Percentiles rank a stretch among this genome's conserved stretches.
Conservation (phyloP, 1,139 yeast species). For the Kazachstania sp. region DNA sequence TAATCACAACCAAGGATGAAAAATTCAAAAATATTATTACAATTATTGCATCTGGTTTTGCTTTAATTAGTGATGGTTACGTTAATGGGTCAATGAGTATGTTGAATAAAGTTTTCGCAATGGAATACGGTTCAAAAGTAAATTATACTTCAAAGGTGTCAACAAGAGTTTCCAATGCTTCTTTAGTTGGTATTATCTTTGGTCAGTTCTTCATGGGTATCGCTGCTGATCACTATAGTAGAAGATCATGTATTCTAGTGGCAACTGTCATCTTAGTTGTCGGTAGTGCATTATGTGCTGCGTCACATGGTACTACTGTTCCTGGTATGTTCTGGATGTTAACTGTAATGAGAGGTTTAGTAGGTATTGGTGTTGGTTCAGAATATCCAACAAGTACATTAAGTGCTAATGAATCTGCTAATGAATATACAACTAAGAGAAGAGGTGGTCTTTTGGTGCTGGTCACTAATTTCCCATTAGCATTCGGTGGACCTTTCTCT, state of each 20-base stretch:
- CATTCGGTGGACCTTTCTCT: constrained; percentile 6
- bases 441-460: constrained; percentile 5
- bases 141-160: constrained; percentile 4
- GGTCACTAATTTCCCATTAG: constrained; percentile 5
- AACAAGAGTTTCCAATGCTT: constrained; percentile 6
- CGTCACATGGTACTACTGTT: constrained; percentile 5
- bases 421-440: constrained; percentile 4
- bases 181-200: constrained; percentile 6
- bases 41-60: constrained; percentile 6
- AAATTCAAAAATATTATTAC: constrained; percentile 5
- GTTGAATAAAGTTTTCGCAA: constrained; percentile 5
- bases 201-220: constrained; percentile 7
- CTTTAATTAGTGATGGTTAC: constrained; percentile 6
- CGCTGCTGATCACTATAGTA: constrained; percentile 5
- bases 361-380: constrained; percentile 7
- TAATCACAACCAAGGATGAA: background rate
- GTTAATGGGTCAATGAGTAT: constrained; percentile 6
- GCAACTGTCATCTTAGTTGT: constrained; percentile 4
- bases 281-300: constrained; percentile 6
- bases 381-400: constrained; percentile 6
- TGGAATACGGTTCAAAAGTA: constrained; percentile 2
- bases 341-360: constrained; percentile 6
- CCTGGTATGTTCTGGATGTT: constrained; percentile 7
- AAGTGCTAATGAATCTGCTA: constrained; percentile 7
- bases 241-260: constrained; percentile 4